These are phyloP conservation scores for Boletus edulis DNA, from an alignment of 768 basidiomycete genomes.

Conservation along the genomic window DNA sequence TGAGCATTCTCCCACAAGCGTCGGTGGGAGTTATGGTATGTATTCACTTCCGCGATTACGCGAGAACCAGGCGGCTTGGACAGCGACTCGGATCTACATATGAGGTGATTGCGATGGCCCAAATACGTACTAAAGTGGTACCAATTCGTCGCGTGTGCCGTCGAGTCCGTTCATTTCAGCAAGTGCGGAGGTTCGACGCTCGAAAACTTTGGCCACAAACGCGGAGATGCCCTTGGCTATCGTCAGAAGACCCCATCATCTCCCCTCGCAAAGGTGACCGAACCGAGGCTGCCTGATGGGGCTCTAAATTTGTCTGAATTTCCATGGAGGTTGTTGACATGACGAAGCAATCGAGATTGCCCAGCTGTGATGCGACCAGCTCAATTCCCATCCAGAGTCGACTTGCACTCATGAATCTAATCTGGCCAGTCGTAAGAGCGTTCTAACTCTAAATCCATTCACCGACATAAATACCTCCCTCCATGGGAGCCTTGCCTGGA, in stretches of 20 bases:
- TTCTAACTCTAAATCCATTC: constrained; percentile 32
- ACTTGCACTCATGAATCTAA: constrained; percentile 23
- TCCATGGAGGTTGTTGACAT: constrained; percentile 21
- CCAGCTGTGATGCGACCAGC: background rate
- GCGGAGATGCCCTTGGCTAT: constrained; percentile 28
- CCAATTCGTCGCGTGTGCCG: constrained; percentile 18
- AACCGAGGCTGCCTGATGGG: constrained; percentile 3
- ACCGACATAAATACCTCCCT: constrained; percentile 32
- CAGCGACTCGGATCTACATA: constrained; percentile 20
- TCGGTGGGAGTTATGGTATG: background rate
- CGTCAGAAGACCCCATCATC: constrained; percentile 20
- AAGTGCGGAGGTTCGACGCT: constrained; percentile 30
- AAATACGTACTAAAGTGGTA: constrained; percentile 16
- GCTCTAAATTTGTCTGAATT: constrained; percentile 13
- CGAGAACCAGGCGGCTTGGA: constrained; percentile 12
- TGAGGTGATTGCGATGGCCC: constrained; percentile 12
- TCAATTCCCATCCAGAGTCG: no score
- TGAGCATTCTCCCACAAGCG: constrained; percentile 3
- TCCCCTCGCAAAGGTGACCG: constrained; percentile 9
- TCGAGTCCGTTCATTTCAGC: constrained; percentile 26
- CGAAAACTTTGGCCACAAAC: constrained; percentile 14
- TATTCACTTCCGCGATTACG: constrained; percentile 32
- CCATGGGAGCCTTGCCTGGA: constrained; percentile 22
- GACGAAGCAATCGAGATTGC: constrained; percentile 7
- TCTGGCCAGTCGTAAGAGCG: constrained; percentile 18